phyloP scores from a whole-genome alignment of 768 basidiomycete species.

The Hygrocybe coccinea region DNA sequence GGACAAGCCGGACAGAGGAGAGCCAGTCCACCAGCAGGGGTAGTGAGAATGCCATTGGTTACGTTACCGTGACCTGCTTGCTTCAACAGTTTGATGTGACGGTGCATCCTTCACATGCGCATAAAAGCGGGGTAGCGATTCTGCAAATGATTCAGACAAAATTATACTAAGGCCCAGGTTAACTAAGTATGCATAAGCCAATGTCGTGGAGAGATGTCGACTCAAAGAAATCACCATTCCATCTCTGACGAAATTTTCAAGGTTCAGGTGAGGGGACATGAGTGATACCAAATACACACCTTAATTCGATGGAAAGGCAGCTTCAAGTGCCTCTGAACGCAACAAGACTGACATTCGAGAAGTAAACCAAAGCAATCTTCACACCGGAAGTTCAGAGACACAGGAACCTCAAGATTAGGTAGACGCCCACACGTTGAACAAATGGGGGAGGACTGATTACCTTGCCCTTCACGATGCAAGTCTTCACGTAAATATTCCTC shows the following conservation, averaged over 20 bases:
- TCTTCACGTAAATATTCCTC: conserved; percentile 6
- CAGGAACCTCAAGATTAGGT: not conserved
- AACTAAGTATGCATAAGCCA: conserved; percentile 11
- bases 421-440: conserved; percentile 2
- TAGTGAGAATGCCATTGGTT: conserved; percentile 12
- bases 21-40: conserved; percentile 17
- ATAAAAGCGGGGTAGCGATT: conserved; percentile 15
- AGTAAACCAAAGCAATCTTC: conserved; percentile 6
- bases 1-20: conserved; percentile 26
- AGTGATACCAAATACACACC: not conserved
- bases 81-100: conserved; percentile 23
- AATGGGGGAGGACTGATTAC: not conserved
- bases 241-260: conserved; percentile 1
- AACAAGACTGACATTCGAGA: conserved; percentile 7
- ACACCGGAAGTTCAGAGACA: not conserved
- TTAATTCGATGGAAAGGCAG: conserved; percentile 6
- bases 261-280: not conserved
- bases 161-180: not conserved
- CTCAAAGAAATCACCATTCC: conserved; percentile 8
- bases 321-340: conserved; percentile 3
- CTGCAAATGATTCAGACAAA: not conserved
- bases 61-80: conserved; percentile 20
- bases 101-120: conserved; percentile 15
- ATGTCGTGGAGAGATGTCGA: not conserved
- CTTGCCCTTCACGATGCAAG: conserved; percentile 3